Percentiles rank a stretch among this genome's conserved stretches.
phyloP scores from a whole-genome alignment of 164 flowering plant genomes.

The Cinnamomum micranthum region DNA sequence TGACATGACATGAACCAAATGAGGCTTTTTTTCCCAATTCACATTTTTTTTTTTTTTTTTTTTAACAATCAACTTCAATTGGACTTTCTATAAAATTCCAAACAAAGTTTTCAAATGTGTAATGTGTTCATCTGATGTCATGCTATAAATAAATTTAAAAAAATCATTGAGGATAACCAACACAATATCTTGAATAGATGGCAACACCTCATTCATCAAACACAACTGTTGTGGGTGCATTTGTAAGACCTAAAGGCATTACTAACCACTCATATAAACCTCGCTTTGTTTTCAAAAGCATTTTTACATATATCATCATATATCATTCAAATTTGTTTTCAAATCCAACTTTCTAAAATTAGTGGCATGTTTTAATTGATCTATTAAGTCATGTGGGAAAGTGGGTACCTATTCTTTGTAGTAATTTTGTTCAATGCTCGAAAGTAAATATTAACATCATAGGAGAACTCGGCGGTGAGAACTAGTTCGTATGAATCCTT shows the following conservation, averaged over 20 bases:
- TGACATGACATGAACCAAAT: neutral
- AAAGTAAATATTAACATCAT: conserved; percentile 1
- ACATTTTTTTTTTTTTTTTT: neutral
- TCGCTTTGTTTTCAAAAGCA: neutral
- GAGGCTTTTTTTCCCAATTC: neutral
- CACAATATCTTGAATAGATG: neutral
- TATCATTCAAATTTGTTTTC: neutral
- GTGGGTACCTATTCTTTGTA: neutral
- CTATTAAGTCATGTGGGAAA: neutral
- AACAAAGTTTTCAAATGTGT: neutral
- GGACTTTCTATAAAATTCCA: neutral
- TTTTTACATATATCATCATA: neutral
- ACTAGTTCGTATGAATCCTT: neutral
- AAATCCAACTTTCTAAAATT: conserved; percentile 1
- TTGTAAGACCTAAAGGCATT: neutral
- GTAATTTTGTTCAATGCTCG: conserved; percentile 2
- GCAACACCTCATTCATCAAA: too few species aligned
- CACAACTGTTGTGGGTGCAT: neutral
- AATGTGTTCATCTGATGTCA: neutral
- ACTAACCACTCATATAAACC: neutral
- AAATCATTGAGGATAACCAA: neutral
- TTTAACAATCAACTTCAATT: neutral
- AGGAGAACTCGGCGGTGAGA: neutral
- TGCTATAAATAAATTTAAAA: neutral
- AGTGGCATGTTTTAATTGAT: neutral